phyloP scores from a whole-genome alignment of 75 land plant genomes.

The Pinus tabuliformis region DNA sequence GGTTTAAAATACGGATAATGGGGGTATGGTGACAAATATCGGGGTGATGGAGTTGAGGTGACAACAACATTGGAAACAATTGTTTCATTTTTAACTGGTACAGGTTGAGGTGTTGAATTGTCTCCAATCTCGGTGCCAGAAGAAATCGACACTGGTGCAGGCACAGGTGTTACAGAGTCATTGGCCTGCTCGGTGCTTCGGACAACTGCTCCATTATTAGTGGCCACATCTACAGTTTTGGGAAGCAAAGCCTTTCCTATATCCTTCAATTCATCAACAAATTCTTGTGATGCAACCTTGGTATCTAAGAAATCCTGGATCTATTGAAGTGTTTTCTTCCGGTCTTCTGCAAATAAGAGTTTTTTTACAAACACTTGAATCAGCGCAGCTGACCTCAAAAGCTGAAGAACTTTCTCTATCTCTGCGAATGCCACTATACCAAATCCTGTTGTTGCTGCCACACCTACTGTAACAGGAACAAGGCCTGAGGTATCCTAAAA shows the following conservation, averaged over 20 bases:
- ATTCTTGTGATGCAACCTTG: constrained; percentile 82
- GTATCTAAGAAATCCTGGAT: constrained; percentile 73
- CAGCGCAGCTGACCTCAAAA: constrained; percentile 87
- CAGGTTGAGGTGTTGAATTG: constrained; percentile 29
- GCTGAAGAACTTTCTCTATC: constrained; percentile 87
- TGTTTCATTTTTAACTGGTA: constrained; percentile 7
- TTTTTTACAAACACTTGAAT: constrained; percentile 81
- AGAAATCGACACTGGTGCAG: constrained; percentile 17
- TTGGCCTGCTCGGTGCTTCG: constrained; percentile 19
- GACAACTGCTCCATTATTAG: constrained; percentile 12
- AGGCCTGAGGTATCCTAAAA: constrained; percentile 65
- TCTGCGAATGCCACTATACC: constrained; percentile 83
- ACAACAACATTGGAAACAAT: not conserved
- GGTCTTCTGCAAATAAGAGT: constrained; percentile 86
- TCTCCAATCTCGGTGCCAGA: constrained; percentile 38
- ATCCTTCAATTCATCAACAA: constrained; percentile 83
- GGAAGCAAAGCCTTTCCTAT: constrained; percentile 79
- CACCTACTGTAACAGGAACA: constrained; percentile 48
- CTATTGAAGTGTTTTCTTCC: constrained; percentile 68
- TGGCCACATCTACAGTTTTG: constrained; percentile 17
- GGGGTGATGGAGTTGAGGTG: constrained; percentile 2
- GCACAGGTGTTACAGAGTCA: constrained; percentile 13
- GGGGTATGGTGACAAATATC: constrained; percentile 43
- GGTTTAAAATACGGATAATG: constrained; percentile 55
- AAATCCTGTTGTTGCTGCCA: constrained; percentile 88